Conservation (phyloP, 352 stramenopile species). For the Pythium phragmiticola region DNA sequence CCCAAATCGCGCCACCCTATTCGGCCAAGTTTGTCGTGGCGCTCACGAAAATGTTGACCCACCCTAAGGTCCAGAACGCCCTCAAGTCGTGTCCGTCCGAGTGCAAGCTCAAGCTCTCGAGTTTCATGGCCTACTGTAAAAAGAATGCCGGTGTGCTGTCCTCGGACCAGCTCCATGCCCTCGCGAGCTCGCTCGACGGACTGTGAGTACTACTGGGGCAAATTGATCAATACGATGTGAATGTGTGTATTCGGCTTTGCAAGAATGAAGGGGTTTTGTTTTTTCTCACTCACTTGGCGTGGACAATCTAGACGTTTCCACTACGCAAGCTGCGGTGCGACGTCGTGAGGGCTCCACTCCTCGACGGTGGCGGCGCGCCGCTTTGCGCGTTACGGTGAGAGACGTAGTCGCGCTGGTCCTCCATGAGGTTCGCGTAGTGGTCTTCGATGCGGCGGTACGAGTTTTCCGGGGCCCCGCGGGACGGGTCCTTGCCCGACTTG, state of each 20-base stretch:
- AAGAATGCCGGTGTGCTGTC: slow-evolving; percentile 60
- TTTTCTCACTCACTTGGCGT: not conserved
- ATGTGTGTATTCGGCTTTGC: not conserved
- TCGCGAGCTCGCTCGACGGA: slow-evolving; percentile 49
- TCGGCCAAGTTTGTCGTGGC: slow-evolving; percentile 73
- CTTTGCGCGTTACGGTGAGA: slow-evolving; percentile 33
- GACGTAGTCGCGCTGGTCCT: slow-evolving; percentile 58
- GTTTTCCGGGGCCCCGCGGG: slow-evolving; percentile 39
- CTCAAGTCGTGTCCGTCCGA: slow-evolving; percentile 78
- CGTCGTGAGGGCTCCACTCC: not conserved
- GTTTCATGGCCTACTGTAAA: slow-evolving; percentile 68
- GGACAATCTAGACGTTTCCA: slow-evolving; percentile 10
- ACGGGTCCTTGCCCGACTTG: slow-evolving; percentile 37
- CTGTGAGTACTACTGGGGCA: slow-evolving; percentile 9
- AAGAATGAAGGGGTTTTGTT: not conserved
- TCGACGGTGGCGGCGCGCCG: not conserved
- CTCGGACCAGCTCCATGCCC: slow-evolving; percentile 61
- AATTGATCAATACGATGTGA: not conserved
- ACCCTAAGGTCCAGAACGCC: slow-evolving; percentile 83
- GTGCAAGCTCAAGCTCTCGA: slow-evolving; percentile 70
- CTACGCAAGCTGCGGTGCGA: slow-evolving; percentile 10
- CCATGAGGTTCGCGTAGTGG: slow-evolving; percentile 66
- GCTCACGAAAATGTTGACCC: slow-evolving; percentile 71
- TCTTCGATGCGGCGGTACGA: slow-evolving; percentile 67
- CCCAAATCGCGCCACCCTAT: slow-evolving; percentile 70